Percentiles rank a stretch among this genome's conserved stretches.
Conservation (phyloP, 768 basidiomycete species). For the Suillus subaureus region DNA sequence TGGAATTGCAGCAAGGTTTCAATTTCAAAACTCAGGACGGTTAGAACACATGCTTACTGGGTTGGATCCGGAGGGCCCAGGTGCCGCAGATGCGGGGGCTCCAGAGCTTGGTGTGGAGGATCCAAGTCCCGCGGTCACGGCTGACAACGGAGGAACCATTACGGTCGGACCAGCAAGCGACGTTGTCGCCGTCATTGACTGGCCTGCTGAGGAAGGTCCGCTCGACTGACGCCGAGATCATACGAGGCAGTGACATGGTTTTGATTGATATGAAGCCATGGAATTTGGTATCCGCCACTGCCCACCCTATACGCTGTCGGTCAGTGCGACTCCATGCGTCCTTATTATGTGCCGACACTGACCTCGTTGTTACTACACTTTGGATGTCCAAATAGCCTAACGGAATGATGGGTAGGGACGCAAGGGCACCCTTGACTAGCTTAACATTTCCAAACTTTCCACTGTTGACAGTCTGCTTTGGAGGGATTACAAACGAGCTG, state of each 20-base stretch:
- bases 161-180: neutral
- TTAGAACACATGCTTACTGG: conserved; percentile 1
- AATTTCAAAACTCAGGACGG: neutral
- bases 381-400: conserved; percentile 55
- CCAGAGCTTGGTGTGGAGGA: conserved; percentile 1
- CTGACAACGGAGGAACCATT: neutral
- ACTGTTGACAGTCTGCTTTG: conserved; percentile 61
- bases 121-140: conserved; percentile 3
- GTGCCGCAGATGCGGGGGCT: neutral
- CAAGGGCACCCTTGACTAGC: conserved; percentile 58
- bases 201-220: conserved; percentile 22
- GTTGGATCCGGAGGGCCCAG: neutral
- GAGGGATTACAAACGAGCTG: conserved; percentile 54
- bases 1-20: neutral
- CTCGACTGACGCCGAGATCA: conserved; percentile 17
- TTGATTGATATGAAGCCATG: conserved; percentile 66
- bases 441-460: conserved; percentile 59
- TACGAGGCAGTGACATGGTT: conserved; percentile 55
- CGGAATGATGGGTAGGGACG: conserved; percentile 59
- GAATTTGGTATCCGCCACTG: conserved; percentile 58
- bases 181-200: conserved; percentile 13
- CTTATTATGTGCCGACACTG: conserved; percentile 13
- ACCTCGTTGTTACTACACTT: conserved; percentile 47
- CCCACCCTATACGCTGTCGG: conserved; percentile 39
- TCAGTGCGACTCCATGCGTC: neutral